A percentile compares a stretch with the other conserved stretches of the same genome.
Conservation (phyloP, 805 yeast genomes). For the fission yeast (Schizosaccharomyces pombe) region DNA sequence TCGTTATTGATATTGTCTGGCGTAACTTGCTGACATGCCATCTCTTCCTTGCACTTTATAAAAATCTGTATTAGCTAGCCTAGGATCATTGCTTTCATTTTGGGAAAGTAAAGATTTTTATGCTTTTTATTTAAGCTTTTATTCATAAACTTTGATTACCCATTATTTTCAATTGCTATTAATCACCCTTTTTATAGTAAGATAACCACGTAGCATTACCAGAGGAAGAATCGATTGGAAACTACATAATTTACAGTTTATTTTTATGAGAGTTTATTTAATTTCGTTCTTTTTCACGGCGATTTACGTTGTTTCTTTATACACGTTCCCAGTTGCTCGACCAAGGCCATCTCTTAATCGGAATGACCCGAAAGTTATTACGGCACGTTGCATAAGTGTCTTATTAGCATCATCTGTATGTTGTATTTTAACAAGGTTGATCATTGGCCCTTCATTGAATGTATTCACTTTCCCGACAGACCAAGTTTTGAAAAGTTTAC, state of each 20-base stretch:
- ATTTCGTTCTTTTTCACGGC: slow-evolving; percentile 5
- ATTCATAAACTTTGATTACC: too few relatives aligned
- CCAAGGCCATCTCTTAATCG: slow-evolving; percentile 8
- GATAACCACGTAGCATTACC: too few relatives aligned
- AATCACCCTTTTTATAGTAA: too few relatives aligned
- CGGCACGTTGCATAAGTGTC: slow-evolving; percentile 7
- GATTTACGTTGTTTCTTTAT: slow-evolving; percentile 11
- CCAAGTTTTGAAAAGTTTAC: slow-evolving; percentile 1
- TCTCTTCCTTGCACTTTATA: too few relatives aligned
- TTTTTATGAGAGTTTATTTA: not conserved
- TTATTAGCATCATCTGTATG: slow-evolving; percentile 6
- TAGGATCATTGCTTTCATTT: too few relatives aligned
- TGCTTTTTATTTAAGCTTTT: too few relatives aligned
- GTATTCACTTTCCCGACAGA: not conserved
- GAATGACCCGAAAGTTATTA: slow-evolving; percentile 7
- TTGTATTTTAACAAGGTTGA: slow-evolving; percentile 5
- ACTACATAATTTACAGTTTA: not conserved
- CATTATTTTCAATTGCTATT: too few relatives aligned
- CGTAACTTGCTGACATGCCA: too few relatives aligned
- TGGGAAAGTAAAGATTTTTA: too few relatives aligned
- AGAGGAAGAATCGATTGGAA: too few relatives aligned
- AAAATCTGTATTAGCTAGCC: too few relatives aligned
- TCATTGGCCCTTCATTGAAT: not conserved
- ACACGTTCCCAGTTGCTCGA: slow-evolving; percentile 9
- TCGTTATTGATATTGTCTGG: too few relatives aligned